Conservation (phyloP, 768 basidiomycete genomes). For the Suillus discolor region DNA sequence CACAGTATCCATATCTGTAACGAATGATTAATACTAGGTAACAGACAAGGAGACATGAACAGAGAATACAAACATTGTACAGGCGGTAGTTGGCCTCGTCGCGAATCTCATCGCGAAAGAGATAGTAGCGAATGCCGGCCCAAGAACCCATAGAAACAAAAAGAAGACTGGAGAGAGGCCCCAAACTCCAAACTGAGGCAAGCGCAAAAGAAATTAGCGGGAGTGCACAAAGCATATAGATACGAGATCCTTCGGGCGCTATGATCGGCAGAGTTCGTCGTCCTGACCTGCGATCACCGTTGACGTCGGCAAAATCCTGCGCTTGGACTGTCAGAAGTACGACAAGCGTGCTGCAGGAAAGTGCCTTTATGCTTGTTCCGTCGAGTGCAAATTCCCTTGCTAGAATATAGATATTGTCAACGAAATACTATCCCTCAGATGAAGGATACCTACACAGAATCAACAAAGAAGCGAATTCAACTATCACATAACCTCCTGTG, state of each 20-base stretch:
- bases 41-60: not conserved
- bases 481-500: constrained; percentile 33
- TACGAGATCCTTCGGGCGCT: constrained; percentile 19
- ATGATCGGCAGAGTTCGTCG: constrained; percentile 34
- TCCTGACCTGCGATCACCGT: constrained; percentile 32
- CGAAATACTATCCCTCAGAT: not conserved
- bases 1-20: not conserved
- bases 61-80: constrained; percentile 15
- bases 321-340: constrained; percentile 40
- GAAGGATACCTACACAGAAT: constrained; percentile 24
- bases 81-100: constrained; percentile 16
- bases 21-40: not conserved
- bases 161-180: constrained; percentile 1
- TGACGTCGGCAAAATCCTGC: constrained; percentile 37
- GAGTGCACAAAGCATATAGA: constrained; percentile 17
- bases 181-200: constrained; percentile 17
- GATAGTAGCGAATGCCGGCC: constrained; percentile 18
- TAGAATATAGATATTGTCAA: not conserved
- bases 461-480: constrained; percentile 37
- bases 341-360: constrained; percentile 28
- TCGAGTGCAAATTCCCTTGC: not conserved
- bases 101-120: constrained; percentile 13
- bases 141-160: constrained; percentile 18
- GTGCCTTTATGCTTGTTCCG: not conserved
- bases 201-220: constrained; percentile 16